Evolutionary conservation across 805 yeast genomes (phyloP).

Genomic region (baker's yeast (Saccharomyces cerevisiae)): DNA sequence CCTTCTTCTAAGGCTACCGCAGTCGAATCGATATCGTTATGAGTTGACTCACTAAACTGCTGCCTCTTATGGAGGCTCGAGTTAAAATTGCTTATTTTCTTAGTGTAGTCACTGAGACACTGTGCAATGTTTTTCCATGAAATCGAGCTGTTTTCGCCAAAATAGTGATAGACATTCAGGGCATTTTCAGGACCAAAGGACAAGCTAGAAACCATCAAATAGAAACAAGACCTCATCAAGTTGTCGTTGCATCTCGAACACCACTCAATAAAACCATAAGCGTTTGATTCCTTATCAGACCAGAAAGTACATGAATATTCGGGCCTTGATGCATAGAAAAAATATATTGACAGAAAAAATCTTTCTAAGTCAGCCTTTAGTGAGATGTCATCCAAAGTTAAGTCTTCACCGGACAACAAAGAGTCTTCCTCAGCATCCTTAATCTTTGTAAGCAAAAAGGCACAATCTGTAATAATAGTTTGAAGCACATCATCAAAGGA

Average conservation of each 20-base stretch:
- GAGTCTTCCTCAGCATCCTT: conserved; percentile 72
- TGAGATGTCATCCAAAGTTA: conserved; percentile 54
- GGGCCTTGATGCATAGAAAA: conserved; percentile 56
- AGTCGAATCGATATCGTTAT: conserved; percentile 22
- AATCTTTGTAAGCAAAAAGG: conserved; percentile 55
- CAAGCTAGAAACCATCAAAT: conserved; percentile 69
- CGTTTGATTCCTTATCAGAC: conserved; percentile 55
- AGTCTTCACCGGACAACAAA: conserved; percentile 47
- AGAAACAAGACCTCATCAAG: conserved; percentile 72
- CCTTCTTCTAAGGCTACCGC: conserved; percentile 41
- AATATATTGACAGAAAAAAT: conserved; percentile 68
- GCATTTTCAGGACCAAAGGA: conserved; percentile 54
- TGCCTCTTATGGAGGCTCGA: conserved; percentile 20
- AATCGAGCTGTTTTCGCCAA: conserved; percentile 34
- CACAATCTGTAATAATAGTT: conserved; percentile 52
- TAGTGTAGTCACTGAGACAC: conserved; percentile 46
- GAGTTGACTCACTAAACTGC: conserved; percentile 17
- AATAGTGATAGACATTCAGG: conserved; percentile 41
- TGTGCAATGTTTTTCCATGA: conserved; percentile 51
- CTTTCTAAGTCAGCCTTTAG: conserved; percentile 81
- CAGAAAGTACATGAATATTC: conserved; percentile 55
- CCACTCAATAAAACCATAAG: conserved; percentile 82
- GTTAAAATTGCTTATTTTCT: conserved; percentile 33
- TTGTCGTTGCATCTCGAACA: conserved; percentile 75
- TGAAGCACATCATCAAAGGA: conserved; percentile 45